Base-by-base conservation (phyloP, 1,284 basidiomycete species). In the Apiotrichum mycotoxinovorans region DNA sequence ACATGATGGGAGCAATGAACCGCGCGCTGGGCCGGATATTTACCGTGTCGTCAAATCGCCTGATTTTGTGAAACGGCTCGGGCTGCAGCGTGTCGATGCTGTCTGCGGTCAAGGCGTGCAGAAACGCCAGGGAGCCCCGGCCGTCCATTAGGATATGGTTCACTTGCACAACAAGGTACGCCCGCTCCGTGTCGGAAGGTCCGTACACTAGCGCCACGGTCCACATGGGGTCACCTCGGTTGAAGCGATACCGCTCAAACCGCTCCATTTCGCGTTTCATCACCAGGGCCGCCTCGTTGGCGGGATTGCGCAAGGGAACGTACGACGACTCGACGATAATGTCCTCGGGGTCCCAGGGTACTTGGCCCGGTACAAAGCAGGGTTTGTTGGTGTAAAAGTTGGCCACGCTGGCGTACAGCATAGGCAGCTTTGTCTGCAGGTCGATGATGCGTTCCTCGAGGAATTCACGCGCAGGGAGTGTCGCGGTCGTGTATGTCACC, bases 1-100 rank as follows among this genome's bases (percentile, higher is more conserved):
- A 68, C 7, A 68, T 55, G 40, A 72, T 52, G 12, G 67, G 66
- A 1, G 70, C 50, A 2, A 73, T 47, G 54, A 58, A 61, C 1
- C 27, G 2, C 33, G 63, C 20, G 2, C 60, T 51, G 1, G 69
- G 69, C 26, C 60, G 38, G n/a, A 66, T 54, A 7, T 64, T 18
- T n/a, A 66, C 23, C 1, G 65, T 68, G 25, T 70, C 67, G 54
- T 71, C 70, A 20, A 66, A 43, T 4, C 54, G 35, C 26, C 51
- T 54, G 7, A 51, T 52, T 11, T 20, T 17, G n/a, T 49, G 34
- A 25, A 33, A 46, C 14, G 26, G 3, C 40, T 52, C 51, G 25
- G 34, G 10, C 25, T 1, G 18, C 7, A 52, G n/a, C 34, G 38
- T 22, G 23, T 18, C 25, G 15, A 52, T 52, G 25, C 37, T 30